Evolutionary conservation across 2,329 filamentous ascomycete species (phyloP), one percentile per base, ranked within the genome.

Genomic region (Arthrobotrys pseudoclavata): DNA sequence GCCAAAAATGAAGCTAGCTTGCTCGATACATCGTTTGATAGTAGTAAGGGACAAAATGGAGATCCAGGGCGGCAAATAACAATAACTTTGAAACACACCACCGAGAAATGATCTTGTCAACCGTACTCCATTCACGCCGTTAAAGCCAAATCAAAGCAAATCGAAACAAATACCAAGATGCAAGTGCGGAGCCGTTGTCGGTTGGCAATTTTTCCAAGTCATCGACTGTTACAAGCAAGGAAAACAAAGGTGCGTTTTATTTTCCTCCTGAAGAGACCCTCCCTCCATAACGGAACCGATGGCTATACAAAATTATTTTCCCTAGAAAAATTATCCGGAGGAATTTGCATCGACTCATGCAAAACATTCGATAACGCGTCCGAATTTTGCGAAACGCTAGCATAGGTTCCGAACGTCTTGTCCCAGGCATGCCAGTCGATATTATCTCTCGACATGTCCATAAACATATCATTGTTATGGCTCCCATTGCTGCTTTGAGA

Each of bases 351-450:
- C 24, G 61, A 52, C 13, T 52, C 67, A 42, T 77, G 74, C 0
- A 77, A 31, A 34, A 67, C 61, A 20, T 55, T 45, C 6, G 50
- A 29, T 26, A 63, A 7, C 22, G 40, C 20, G 42, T 77, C 74
- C n/a, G 74, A 53, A 63, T 61, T 61, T 26, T 77, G 74, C 47
- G 74, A 67, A 40, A 80, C 79, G 29, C 63, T 75, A 22, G 80
- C 79, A 69, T 80, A 81, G 22, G 76, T 80, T 24, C 80, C 80
- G 72, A 81, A 81, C 20, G 80, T 79, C 55, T 79, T 78, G 52
- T 81, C 80, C 80, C 80, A 81, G 60, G 79, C 80, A 20, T 81
- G 79, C 80, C 80, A 81, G 71, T 81, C 79, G 50, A 81, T 80
- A 31, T 80, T 79, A 75, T 79, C 76, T 57, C 76, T 60, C 24